Evolutionary conservation across 257 asterid species (phyloP).

Genomic region (Anisodus acutangulus): DNA sequence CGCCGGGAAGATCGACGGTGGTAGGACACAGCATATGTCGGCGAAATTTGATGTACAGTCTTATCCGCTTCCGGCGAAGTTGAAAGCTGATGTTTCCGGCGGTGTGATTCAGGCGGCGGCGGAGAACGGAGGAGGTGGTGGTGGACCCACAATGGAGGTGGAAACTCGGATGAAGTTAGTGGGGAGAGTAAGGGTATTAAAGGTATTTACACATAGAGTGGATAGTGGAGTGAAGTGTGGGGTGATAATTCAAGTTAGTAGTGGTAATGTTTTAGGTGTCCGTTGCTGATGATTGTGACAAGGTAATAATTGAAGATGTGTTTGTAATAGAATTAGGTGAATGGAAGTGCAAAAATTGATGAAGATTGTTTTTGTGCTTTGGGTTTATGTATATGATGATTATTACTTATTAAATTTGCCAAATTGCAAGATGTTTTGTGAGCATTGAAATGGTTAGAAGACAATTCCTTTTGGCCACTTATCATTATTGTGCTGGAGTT

Average conservation of each 20-base stretch:
- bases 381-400: slow-evolving; percentile 14
- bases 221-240: slow-evolving; percentile 66
- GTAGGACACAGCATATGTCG: slow-evolving; percentile 80
- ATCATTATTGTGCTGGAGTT: background rate
- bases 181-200: slow-evolving; percentile 86
- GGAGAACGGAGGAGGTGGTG: background rate
- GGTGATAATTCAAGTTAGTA: slow-evolving; percentile 69
- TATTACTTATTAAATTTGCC: slow-evolving; percentile 1
- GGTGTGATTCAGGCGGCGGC: slow-evolving; percentile 40
- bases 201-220: slow-evolving; percentile 83
- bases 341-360: slow-evolving; percentile 28
- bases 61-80: slow-evolving; percentile 62
- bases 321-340: background rate
- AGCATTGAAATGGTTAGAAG: background rate
- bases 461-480: background rate
- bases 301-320: background rate
- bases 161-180: slow-evolving; percentile 86
- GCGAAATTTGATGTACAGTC: slow-evolving; percentile 78
- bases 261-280: slow-evolving; percentile 77
- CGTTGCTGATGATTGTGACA: slow-evolving; percentile 59
- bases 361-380: slow-evolving; percentile 21
- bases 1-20: slow-evolving; percentile 82
- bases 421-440: background rate
- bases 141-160: slow-evolving; percentile 65
- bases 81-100: slow-evolving; percentile 38